These are phyloP conservation scores for Tulasnella sp. DNA, from an alignment of 768 basidiomycete genomes.

Conservation along the genomic window DNA sequence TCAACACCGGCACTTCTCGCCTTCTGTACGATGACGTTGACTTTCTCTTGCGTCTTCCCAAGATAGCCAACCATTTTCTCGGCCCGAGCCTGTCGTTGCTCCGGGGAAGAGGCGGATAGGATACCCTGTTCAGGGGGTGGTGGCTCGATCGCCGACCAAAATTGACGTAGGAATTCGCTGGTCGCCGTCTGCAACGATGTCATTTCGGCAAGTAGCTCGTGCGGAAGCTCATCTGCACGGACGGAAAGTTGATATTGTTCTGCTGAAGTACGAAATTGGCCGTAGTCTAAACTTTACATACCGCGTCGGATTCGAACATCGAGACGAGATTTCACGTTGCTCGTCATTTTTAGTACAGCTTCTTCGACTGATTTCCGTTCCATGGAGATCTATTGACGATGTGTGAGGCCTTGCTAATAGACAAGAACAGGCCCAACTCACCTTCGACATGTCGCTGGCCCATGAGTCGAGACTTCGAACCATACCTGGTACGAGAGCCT, in stretches of 20 bases:
- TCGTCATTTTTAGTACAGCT: slow-evolving; percentile 70
- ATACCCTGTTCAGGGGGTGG: slow-evolving; percentile 57
- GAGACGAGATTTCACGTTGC: slow-evolving; percentile 68
- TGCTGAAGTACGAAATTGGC: background rate
- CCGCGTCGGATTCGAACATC: slow-evolving; percentile 65
- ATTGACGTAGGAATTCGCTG: slow-evolving; percentile 94
- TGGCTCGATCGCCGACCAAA: slow-evolving; percentile 86
- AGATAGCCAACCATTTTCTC: slow-evolving; percentile 87
- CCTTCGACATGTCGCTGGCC: slow-evolving; percentile 56
- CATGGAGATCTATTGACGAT: slow-evolving; percentile 53
- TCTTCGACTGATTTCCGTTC: slow-evolving; percentile 65
- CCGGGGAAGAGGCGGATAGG: slow-evolving; percentile 51
- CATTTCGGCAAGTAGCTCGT: slow-evolving; percentile 74
- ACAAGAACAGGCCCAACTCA: slow-evolving; percentile 36
- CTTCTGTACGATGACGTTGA: slow-evolving; percentile 65
- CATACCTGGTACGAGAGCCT: slow-evolving; percentile 48
- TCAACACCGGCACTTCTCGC: slow-evolving; percentile 64
- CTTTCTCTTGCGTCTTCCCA: slow-evolving; percentile 73
- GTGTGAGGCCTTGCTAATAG: background rate
- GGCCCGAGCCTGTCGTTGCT: slow-evolving; percentile 72
- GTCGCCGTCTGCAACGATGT: slow-evolving; percentile 87
- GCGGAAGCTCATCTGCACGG: slow-evolving; percentile 69
- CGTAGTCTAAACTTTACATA: slow-evolving; percentile 39
- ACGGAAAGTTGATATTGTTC: slow-evolving; percentile 6
- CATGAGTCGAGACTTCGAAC: slow-evolving; percentile 52